phyloP scores from a whole-genome alignment of 2,329 filamentous ascomycete genomes.

The Myriosclerotinia scirpicola region DNA sequence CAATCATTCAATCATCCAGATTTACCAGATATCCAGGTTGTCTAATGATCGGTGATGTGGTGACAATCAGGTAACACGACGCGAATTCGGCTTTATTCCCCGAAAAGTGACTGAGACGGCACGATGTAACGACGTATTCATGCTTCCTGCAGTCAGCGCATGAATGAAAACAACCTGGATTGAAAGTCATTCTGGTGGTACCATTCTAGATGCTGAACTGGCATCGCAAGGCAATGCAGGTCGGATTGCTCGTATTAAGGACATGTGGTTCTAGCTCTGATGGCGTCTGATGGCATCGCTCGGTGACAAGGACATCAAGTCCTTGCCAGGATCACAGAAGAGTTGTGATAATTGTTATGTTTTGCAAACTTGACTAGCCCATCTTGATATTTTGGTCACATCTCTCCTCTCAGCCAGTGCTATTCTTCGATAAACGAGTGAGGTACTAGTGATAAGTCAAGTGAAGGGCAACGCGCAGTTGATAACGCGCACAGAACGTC shows the following conservation, averaged over 20 bases:
- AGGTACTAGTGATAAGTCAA: background rate
- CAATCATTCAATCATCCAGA: background rate
- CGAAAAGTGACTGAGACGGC: background rate
- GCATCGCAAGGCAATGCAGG: background rate
- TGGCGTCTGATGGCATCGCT: background rate
- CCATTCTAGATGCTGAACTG: no score
- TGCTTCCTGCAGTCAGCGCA: conserved; percentile 16
- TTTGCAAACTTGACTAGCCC: background rate
- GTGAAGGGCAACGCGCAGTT: background rate
- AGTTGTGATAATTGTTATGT: background rate
- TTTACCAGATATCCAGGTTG: no score
- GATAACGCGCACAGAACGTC: background rate
- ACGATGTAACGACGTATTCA: background rate
- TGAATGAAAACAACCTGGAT: background rate
- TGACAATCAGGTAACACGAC: background rate
- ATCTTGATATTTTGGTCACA: background rate
- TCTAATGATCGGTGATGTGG: background rate
- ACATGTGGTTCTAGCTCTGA: background rate
- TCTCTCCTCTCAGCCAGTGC: background rate
- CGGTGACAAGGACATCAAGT: background rate
- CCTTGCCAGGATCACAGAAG: background rate
- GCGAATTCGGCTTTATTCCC: conserved; percentile 10
- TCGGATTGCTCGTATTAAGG: background rate
- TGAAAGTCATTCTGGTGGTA: background rate
- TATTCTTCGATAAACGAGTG: background rate